phyloP scores from a whole-genome alignment of 1,284 basidiomycete genomes.

The Ustilago tritici region DNA sequence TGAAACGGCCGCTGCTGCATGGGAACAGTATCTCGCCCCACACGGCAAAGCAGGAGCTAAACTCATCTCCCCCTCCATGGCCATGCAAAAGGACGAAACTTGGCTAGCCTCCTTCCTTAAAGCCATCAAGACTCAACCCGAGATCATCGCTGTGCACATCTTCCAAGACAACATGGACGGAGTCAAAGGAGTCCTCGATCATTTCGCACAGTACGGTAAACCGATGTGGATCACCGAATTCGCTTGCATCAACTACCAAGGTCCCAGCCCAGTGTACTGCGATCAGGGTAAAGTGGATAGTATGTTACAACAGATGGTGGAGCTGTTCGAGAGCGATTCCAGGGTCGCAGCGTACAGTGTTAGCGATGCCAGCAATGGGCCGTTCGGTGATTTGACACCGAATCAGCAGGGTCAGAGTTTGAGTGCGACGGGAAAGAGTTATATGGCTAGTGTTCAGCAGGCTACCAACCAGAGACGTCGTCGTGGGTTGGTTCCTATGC shows the following conservation, averaged over 20 bases:
- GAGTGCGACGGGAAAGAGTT: conserved; percentile 40
- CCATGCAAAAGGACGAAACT: conserved; percentile 58
- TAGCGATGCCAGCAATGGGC: conserved; percentile 57
- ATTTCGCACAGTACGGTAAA: conserved; percentile 54
- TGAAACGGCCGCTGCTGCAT: conserved; percentile 41
- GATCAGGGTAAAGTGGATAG: conserved; percentile 44
- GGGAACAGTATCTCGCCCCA: conserved; percentile 56
- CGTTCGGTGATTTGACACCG: conserved; percentile 39
- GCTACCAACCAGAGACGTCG: conserved; percentile 12
- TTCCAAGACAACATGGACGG: conserved; percentile 59
- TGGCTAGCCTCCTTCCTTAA: conserved; percentile 51
- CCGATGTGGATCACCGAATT: conserved; percentile 61
- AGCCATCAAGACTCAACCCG: conserved; percentile 51
- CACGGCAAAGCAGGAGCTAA: conserved; percentile 49
- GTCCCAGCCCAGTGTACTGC: conserved; percentile 43
- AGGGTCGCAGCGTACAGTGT: conserved; percentile 55
- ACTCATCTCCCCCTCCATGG: conserved; percentile 56
- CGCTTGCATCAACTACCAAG: conserved; percentile 57
- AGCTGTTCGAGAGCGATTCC: conserved; percentile 52
- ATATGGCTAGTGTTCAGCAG: conserved; percentile 34
- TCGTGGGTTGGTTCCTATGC: conserved; percentile 26
- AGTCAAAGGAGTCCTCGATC: conserved; percentile 53
- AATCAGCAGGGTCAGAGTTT: conserved; percentile 44
- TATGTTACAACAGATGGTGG: conserved; percentile 46
- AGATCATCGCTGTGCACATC: conserved; percentile 62